Conservation (phyloP, 2,329 filamentous ascomycete species). For the Podosphaera leucotricha region DNA sequence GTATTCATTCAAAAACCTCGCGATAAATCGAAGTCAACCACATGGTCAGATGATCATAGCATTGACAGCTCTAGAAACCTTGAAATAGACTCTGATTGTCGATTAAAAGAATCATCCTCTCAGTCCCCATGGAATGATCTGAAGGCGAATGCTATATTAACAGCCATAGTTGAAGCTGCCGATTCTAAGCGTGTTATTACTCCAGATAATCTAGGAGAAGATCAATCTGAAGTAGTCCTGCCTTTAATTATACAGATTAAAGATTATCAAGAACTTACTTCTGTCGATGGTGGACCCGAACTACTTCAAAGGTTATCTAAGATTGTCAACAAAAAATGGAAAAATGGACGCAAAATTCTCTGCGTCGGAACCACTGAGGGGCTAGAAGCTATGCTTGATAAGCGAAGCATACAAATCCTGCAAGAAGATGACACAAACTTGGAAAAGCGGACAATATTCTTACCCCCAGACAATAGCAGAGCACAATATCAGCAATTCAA, state of each 20-base stretch:
- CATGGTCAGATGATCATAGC: neutral
- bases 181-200: conserved; percentile 14
- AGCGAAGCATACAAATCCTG: conserved; percentile 20
- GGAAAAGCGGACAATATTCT: conserved; percentile 27
- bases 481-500: conserved; percentile 19
- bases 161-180: conserved; percentile 28
- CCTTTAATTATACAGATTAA: conserved; percentile 53
- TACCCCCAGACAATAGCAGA: conserved; percentile 24
- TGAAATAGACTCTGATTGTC: neutral
- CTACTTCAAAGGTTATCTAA: conserved; percentile 48
- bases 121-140: conserved; percentile 2
- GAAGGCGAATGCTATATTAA: conserved; percentile 14
- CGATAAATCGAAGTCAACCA: neutral
- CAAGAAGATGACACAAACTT: conserved; percentile 20
- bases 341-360: conserved; percentile 45
- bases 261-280: conserved; percentile 58
- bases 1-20: neutral
- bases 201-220: conserved; percentile 12
- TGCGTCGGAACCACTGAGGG: conserved; percentile 51
- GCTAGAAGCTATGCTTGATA: conserved; percentile 19
- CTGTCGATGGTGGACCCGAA: conserved; percentile 41
- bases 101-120: neutral
- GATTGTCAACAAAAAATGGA: conserved; percentile 48
- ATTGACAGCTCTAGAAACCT: neutral
- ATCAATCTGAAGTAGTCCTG: conserved; percentile 4